These are phyloP conservation scores for Cutaneotrichosporon sp. DNA, from an alignment of 1,284 basidiomycete genomes.

Conservation along the genomic window DNA sequence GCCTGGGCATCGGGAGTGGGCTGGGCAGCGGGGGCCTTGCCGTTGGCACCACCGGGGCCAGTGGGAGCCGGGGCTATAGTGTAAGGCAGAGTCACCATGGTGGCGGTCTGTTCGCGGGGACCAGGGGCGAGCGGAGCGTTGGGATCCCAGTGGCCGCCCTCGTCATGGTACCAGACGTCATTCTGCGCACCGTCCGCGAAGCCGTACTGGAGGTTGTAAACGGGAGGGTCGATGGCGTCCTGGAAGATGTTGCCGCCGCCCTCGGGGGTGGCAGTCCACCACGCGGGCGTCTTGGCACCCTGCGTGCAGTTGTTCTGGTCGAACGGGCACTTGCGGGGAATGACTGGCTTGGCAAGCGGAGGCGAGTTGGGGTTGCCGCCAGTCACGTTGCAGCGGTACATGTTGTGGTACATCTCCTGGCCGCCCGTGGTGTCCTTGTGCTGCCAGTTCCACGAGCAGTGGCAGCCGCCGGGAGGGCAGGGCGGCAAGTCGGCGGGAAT, in stretches of 20 bases:
- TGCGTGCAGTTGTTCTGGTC: constrained; percentile 10
- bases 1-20: no score
- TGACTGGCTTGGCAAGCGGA: constrained; percentile 13
- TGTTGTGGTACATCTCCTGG: constrained; percentile 32
- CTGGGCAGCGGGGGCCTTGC: no score
- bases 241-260: constrained; percentile 54
- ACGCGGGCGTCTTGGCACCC: constrained; percentile 10
- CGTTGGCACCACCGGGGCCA: no score
- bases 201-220: constrained; percentile 43
- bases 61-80: no score
- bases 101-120: no score
- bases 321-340: constrained; percentile 7
- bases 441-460: constrained; percentile 68
- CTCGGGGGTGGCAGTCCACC: constrained; percentile 7
- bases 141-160: neutral
- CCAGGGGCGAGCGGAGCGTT: no score
- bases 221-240: constrained; percentile 18
- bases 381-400: constrained; percentile 40
- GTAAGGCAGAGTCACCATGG: no score
- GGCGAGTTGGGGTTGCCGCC: constrained; percentile 25
- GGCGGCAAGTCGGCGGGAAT: constrained; percentile 63
- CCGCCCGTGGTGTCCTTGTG: constrained; percentile 21
- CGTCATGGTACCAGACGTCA: constrained; percentile 2
- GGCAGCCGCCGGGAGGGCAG: constrained; percentile 60
- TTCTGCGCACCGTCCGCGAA: constrained; percentile 49